Base-by-base conservation (phyloP, 2,329 filamentous ascomycete species). In the Fonsecaea pedrosoi region DNA sequence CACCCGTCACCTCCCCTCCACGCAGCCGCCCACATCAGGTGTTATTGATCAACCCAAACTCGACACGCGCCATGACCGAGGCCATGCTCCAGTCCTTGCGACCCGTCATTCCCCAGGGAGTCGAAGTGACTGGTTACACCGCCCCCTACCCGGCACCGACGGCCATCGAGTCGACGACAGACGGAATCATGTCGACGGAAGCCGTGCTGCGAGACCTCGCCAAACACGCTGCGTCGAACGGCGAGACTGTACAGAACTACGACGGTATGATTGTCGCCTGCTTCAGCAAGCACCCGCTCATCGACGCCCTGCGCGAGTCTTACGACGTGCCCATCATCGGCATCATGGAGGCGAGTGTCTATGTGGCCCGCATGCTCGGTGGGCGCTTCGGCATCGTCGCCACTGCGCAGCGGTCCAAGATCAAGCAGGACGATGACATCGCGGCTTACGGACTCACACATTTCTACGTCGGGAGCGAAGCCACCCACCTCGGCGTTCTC, bases 321-420 rank as follows among this genome's bases (percentile, higher is more conserved):
- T 77, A 81, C 50, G 66, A 73, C 2, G 74, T 81, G 56, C 83
- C 82, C 0, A 75, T 80, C 4, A 79, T 84, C 2, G 83, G 83
- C 2, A 84, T 85, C 64, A 84, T 85, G 81, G 83, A 85, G 72
- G 82, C 82, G 0, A 78, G 74, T 3, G 75, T 85, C 2, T 85
- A 86, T 69, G 77, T 82, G 5, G 80, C 83, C 5, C 74, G 82
- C 7, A 85, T 83, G 63, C 76, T 86, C 1, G 84, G 84, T 1
- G 77, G 78, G 5, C 73, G 77, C 2, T 80, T 84, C 50, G 82
- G 82, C 0, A 76, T 84, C 21, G 74, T 83, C 3, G 80, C 80
- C 0, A 82, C 81, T 0, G 76, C 75, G 2, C 69, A 75, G 18
- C 71, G 81, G 21, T 79, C 77, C 25, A 78, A 77, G 45, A 77